Percentiles rank a stretch among this genome's conserved stretches.
These are phyloP conservation scores for Neonectria neomacrospora DNA, from an alignment of 2,329 filamentous ascomycete species.

Conservation along the genomic window DNA sequence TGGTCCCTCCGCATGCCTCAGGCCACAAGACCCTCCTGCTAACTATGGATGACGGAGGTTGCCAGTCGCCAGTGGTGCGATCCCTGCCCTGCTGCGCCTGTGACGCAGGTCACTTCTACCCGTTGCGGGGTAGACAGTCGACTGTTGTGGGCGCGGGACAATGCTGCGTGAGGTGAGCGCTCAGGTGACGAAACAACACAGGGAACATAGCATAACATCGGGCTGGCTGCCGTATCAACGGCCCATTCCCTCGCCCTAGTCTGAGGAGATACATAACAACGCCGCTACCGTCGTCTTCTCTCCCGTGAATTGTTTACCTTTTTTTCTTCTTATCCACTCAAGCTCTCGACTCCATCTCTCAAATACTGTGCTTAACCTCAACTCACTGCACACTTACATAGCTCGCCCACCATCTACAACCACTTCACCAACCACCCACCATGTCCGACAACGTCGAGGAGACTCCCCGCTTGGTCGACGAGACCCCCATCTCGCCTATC, in stretches of 20 bases:
- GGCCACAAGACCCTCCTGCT: neutral
- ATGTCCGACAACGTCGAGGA: conserved; percentile 47
- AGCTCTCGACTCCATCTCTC: neutral
- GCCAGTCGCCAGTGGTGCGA: conserved; percentile 31
- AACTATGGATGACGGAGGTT: conserved; percentile 5
- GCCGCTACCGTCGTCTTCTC: conserved; percentile 28
- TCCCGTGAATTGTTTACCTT: conserved; percentile 27
- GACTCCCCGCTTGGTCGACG: conserved; percentile 54
- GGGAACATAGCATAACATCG: conserved; percentile 34
- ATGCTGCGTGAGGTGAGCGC: conserved; percentile 24
- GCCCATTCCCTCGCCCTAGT: conserved; percentile 41
- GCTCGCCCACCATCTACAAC: neutral
- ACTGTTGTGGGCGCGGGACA: conserved; percentile 25
- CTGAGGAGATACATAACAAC: conserved; percentile 40
- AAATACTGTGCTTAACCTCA: conserved; percentile 2
- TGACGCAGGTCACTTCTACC: conserved; percentile 35
- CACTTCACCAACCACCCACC: conserved; percentile 23
- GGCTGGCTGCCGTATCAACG: conserved; percentile 44
- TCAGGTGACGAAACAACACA: conserved; percentile 39
- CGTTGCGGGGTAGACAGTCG: conserved; percentile 44
- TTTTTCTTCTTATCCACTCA: conserved; percentile 14
- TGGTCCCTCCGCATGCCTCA: conserved; percentile 9
- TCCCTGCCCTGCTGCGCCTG: conserved; percentile 41
- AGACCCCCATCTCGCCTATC: conserved; percentile 63
- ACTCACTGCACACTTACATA: conserved; percentile 17